Base-by-base conservation (phyloP, 106 monocot genomes). In the Phalaenopsis aphrodite region DNA sequence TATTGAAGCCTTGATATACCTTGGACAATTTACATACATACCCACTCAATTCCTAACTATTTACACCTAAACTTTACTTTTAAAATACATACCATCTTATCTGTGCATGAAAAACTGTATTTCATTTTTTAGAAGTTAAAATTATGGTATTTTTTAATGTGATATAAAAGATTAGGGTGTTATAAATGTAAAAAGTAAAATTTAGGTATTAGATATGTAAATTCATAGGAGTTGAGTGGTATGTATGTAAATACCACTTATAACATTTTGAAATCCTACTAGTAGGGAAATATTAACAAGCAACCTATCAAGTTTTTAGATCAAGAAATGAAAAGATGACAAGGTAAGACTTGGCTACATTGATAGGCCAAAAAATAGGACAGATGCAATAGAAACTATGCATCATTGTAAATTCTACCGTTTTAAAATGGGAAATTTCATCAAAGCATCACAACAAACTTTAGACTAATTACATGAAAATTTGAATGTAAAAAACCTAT, bases 401-500 rank as follows among this genome's bases (percentile, higher is more conserved):
- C 23, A 64, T 64, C 64, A 64, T 23, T 64, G 64, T 38, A 41
- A 39, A 38, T 75, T 75, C 75, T 9, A 16, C 19, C 3, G 16
- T 18, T 3, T 75, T 10, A 48, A 75, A 77, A 46, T 42, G 9
- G 41, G 36, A 78, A 41, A 78, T 3, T 78, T 78, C 12, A 48
- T 10, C 42, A 7, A 48, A 11, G 48, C 43, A 71, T 30, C 77
- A 77, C 42, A 42, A 16, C 72, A 42, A 24, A 57, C 15, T 42
- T 79, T 43, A 19, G 57, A 61, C 15, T 72, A 12, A 23, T 42
- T 58, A 61, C 5, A 42, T 42, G 56, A 37, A 47, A 11, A 23
- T 21, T 2, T 7, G 46, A 71, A 78, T 24, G 19, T 69, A 38
- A 18, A 56, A 76, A 55, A 94, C 98, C 98, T 99, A 75, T 99